Evolutionary conservation across 306 rosid species (phyloP).

Genomic region (Dryas alaskensis): DNA sequence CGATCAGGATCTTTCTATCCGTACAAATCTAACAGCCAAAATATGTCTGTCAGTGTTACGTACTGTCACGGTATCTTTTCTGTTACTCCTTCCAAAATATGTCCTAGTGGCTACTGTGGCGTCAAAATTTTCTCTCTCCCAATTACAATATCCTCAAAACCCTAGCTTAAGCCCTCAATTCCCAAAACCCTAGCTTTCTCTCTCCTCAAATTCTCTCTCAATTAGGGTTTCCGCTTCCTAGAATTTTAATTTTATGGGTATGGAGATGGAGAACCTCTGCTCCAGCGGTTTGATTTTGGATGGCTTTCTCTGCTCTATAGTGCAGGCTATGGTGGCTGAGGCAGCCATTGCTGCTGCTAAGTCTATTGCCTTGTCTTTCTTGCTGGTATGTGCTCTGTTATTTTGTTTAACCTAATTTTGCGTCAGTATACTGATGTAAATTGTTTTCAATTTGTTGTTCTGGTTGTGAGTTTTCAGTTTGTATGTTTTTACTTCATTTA

Average conservation of each 20-base stretch:
- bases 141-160: conserved; percentile 26
- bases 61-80: not conserved
- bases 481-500: not conserved
- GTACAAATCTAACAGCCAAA: not conserved
- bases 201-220: not conserved
- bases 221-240: not conserved
- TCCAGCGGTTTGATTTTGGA: conserved; percentile 21
- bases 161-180: conserved; percentile 29
- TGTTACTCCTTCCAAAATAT: conserved; percentile 6
- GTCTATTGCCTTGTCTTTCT: conserved; percentile 33
- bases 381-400: conserved; percentile 36
- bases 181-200: conserved; percentile 26
- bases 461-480: not conserved
- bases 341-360: conserved; percentile 43
- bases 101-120: not conserved
- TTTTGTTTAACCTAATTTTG: not conserved
- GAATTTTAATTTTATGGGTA: conserved; percentile 7
- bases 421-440: not conserved
- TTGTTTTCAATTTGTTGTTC: not conserved
- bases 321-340: conserved; percentile 40
- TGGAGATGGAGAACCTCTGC: conserved; percentile 24
- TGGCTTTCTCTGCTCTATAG: conserved; percentile 35
- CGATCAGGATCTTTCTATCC: not conserved
- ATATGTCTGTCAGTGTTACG: not conserved
- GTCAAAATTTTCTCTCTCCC: conserved; percentile 1